phyloP scores from a whole-genome alignment of 495 filamentous ascomycete species.

The Penicillium parvum region DNA sequence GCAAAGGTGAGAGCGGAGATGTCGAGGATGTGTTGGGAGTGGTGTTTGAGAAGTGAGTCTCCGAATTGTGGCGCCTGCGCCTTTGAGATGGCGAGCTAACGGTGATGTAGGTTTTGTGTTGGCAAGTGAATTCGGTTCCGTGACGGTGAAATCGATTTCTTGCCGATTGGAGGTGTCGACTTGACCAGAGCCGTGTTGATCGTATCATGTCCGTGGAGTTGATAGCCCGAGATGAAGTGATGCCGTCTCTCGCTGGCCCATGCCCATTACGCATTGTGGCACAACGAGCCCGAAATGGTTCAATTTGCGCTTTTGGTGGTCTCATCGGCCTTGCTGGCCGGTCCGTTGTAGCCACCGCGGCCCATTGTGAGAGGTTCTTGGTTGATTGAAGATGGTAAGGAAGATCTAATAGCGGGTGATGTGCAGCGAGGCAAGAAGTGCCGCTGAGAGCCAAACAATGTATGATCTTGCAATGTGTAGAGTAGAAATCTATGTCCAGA shows the following conservation, averaged over 20 bases:
- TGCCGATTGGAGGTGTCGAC: neutral
- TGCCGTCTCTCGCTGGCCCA: neutral
- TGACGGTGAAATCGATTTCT: too few relatives aligned
- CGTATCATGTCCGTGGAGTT: neutral
- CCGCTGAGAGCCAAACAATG: neutral
- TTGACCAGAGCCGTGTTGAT: neutral
- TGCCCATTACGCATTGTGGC: neutral
- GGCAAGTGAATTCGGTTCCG: conserved; percentile 62
- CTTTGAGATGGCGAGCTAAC: conserved; percentile 19
- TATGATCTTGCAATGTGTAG: neutral
- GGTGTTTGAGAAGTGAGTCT: conserved; percentile 87
- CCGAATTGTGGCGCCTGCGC: conserved; percentile 5
- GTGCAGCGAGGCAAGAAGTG: too few relatives aligned
- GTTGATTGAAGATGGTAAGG: neutral
- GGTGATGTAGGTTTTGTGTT: conserved; percentile 57
- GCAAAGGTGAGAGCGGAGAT: conserved; percentile 80
- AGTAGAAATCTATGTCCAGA: neutral
- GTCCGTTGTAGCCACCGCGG: conserved; percentile 53
- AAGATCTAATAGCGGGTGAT: neutral
- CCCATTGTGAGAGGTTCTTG: conserved; percentile 28
- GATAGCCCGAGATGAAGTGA: neutral
- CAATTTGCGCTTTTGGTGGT: neutral
- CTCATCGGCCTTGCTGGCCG: conserved; percentile 14
- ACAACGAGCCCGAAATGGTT: neutral
- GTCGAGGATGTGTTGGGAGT: conserved; percentile 96